Evolutionary conservation across 495 filamentous ascomycete species (phyloP).

Genomic region (Haplographium delicatum): DNA sequence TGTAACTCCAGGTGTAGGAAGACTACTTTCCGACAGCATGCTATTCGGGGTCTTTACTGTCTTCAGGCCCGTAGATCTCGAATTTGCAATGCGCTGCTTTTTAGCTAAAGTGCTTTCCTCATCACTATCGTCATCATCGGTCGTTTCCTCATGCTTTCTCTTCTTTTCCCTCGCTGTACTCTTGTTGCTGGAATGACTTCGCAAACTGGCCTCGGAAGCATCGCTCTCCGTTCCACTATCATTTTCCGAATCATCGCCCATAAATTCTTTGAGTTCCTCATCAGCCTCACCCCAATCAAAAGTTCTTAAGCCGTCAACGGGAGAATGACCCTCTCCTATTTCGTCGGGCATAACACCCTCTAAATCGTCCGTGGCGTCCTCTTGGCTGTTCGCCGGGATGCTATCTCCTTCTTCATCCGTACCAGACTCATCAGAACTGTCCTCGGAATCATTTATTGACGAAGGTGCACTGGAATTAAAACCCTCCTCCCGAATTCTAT

Average conservation of each 20-base stretch:
- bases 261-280: slow-evolving; percentile 73
- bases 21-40: slow-evolving; percentile 29
- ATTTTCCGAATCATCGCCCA: slow-evolving; percentile 43
- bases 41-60: slow-evolving; percentile 36
- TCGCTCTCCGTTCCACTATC: slow-evolving; percentile 22
- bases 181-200: slow-evolving; percentile 25
- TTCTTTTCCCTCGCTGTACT: slow-evolving; percentile 38
- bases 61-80: slow-evolving; percentile 31
- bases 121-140: slow-evolving; percentile 32
- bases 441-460: slow-evolving; percentile 22
- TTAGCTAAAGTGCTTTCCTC: slow-evolving; percentile 30
- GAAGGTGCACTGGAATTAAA: slow-evolving; percentile 12
- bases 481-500: slow-evolving; percentile 34
- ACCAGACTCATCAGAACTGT: slow-evolving; percentile 32
- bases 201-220: slow-evolving; percentile 4
- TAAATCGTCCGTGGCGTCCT: slow-evolving; percentile 40
- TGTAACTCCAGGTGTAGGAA: slow-evolving; percentile 46
- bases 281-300: slow-evolving; percentile 61
- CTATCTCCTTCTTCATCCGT: slow-evolving; percentile 42
- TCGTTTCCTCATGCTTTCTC: slow-evolving; percentile 21
- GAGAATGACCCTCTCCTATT: slow-evolving; percentile 43
- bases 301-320: slow-evolving; percentile 45
- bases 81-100: slow-evolving; percentile 31
- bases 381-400: slow-evolving; percentile 40
- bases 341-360: slow-evolving; percentile 40